These are phyloP conservation scores for Scenedesmus sp. DNA, from an alignment of 163 green algal species.

Conservation along the genomic window DNA sequence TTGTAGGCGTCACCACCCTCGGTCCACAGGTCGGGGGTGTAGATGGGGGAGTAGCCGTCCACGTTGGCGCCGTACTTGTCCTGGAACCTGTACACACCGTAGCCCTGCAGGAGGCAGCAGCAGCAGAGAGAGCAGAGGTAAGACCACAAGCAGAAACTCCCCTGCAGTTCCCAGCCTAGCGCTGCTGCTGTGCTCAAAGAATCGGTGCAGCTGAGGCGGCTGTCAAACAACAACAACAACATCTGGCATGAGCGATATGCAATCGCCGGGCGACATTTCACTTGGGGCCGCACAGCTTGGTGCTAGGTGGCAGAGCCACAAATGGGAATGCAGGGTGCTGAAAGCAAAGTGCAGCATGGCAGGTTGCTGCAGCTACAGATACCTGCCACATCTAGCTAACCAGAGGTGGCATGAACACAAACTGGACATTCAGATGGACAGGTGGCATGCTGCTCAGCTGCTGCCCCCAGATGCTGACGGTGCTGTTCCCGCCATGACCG, in stretches of 20 bases:
- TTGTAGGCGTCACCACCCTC: slow-evolving; percentile 90
- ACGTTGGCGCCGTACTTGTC: slow-evolving; percentile 98
- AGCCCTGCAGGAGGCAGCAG: slow-evolving; percentile 69
- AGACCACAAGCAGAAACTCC: not conserved
- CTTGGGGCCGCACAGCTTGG: no score
- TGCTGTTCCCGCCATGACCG: not conserved
- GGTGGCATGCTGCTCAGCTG: not conserved
- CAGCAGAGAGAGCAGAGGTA: not conserved
- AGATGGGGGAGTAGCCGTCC: slow-evolving; percentile 98
- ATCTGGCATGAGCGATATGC: no score
- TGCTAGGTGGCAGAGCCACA: no score
- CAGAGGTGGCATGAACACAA: no score
- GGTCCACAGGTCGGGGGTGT: slow-evolving; percentile 95
- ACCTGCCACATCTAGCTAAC: no score
- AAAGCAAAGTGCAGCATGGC: no score
- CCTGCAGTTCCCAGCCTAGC: not conserved
- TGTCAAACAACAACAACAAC: no score
- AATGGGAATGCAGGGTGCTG: no score
- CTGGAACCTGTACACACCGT: slow-evolving; percentile 82
- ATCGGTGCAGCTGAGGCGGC: no score
- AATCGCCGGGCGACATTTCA: no score
- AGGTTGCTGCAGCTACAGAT: no score
- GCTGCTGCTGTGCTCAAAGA: not conserved
- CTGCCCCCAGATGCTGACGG: not conserved
- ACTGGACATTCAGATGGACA: no score